Evolutionary conservation across 208 protist genomes (phyloP).

Genomic region (Trypanosoma avium): DNA sequence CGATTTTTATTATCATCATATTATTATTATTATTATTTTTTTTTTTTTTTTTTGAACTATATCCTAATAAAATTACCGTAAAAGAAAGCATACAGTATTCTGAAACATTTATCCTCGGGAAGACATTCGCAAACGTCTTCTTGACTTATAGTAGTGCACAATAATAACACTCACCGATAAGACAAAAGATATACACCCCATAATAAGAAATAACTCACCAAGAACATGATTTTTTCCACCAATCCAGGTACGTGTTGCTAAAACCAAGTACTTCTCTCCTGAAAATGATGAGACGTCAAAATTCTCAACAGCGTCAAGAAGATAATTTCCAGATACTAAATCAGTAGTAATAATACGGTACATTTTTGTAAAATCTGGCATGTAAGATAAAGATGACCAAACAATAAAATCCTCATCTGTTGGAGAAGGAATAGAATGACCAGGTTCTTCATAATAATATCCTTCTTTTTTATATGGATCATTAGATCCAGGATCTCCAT

Average conservation of each 20-base stretch:
- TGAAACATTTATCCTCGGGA: not conserved
- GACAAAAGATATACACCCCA: constrained; percentile 81
- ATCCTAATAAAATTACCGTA: not conserved
- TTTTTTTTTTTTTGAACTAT: too few species aligned
- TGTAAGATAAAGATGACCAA: constrained; percentile 92
- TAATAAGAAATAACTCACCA: constrained; percentile 85
- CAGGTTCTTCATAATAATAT: constrained; percentile 37
- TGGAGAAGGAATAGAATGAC: constrained; percentile 31
- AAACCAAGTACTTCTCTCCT: constrained; percentile 88
- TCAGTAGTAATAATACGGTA: constrained; percentile 68
- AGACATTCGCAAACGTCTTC: not conserved
- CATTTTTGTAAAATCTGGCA: constrained; percentile 94
- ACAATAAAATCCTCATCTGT: constrained; percentile 93
- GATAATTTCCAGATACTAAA: constrained; percentile 61
- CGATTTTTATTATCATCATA: too few species aligned
- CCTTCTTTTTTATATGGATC: constrained; percentile 23
- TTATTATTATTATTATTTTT: too few species aligned
- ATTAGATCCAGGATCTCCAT: constrained; percentile 1
- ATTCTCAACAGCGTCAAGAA: constrained; percentile 59
- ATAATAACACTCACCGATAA: constrained; percentile 73
- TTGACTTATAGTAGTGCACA: not conserved
- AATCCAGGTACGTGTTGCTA: constrained; percentile 81
- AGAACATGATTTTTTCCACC: constrained; percentile 92
- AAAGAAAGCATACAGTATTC: not conserved
- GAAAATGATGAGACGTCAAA: constrained; percentile 75